Evolutionary conservation across 306 rosid species (phyloP).

Genomic region (Neltuma alba): DNA sequence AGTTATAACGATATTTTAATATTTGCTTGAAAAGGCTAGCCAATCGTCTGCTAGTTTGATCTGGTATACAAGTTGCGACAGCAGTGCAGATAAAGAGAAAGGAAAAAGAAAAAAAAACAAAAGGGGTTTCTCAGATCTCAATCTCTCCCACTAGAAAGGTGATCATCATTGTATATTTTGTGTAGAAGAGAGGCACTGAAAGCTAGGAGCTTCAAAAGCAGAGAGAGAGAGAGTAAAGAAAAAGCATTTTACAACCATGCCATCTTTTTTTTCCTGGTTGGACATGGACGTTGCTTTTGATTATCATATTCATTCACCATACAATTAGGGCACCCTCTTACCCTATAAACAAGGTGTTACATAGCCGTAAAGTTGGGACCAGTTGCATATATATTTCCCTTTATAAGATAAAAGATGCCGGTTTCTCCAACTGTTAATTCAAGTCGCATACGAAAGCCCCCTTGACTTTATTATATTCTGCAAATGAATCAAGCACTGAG

Average conservation of each 20-base stretch:
- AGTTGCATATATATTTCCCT: neutral
- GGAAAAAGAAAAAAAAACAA: neutral
- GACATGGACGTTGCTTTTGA: conserved; percentile 19
- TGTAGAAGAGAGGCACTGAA: conserved; percentile 34
- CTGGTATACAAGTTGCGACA: conserved; percentile 24
- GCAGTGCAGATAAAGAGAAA: conserved; percentile 13
- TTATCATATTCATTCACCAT: conserved; percentile 13
- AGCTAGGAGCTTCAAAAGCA: conserved; percentile 39
- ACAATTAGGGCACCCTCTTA: conserved; percentile 27
- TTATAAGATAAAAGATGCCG: too few relatives aligned
- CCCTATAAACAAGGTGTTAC: conserved; percentile 6
- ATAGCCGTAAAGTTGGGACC: conserved; percentile 27
- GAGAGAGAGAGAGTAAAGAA: conserved; percentile 22
- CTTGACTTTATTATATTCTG: neutral
- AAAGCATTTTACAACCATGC: conserved; percentile 49
- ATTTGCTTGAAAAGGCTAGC: conserved; percentile 35
- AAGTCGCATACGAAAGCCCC: neutral
- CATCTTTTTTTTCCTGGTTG: conserved; percentile 43
- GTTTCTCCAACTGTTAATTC: neutral
- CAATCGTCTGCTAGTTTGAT: conserved; percentile 24
- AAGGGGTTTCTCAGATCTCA: conserved; percentile 18
- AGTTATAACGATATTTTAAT: neutral
- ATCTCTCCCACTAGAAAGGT: conserved; percentile 33
- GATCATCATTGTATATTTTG: conserved; percentile 34
- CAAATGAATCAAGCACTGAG: too few relatives aligned